Conservation (phyloP, 176 grass and related monocot species). For the Oryza rufipogon region DNA sequence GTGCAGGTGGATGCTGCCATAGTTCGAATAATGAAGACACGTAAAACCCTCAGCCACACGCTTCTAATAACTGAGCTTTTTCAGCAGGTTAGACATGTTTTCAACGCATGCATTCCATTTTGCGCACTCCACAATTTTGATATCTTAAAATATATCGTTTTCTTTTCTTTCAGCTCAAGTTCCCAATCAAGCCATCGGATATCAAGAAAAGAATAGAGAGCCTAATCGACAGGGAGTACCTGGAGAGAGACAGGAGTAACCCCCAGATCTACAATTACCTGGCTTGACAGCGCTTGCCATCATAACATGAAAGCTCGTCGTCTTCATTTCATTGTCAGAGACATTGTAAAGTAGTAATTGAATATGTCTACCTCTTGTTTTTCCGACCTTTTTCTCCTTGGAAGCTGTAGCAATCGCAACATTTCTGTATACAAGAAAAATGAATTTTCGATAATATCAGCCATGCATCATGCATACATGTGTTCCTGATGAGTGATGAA, state of each 20-base stretch:
- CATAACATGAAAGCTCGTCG: background rate
- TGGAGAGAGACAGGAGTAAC: slow-evolving; percentile 95
- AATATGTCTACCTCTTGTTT: slow-evolving; percentile 34
- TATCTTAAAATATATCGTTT: background rate
- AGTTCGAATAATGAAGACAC: slow-evolving; percentile 98
- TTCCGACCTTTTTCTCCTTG: slow-evolving; percentile 36
- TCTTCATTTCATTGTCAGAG: slow-evolving; percentile 30
- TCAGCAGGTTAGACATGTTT: slow-evolving; percentile 66
- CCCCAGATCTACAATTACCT: slow-evolving; percentile 99
- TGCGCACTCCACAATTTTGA: background rate
- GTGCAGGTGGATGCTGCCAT: slow-evolving; percentile 94
- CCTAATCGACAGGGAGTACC: slow-evolving; percentile 92
- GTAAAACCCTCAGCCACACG: slow-evolving; percentile 96
- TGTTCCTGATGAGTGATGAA: background rate
- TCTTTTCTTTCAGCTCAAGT: slow-evolving; percentile 80
- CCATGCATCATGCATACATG: slow-evolving; percentile 19
- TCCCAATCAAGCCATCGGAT: slow-evolving; percentile 94
- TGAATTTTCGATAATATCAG: slow-evolving; percentile 39
- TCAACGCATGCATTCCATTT: slow-evolving; percentile 2
- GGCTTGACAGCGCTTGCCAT: slow-evolving; percentile 59
- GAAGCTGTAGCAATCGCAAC: slow-evolving; percentile 37
- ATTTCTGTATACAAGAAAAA: slow-evolving; percentile 41
- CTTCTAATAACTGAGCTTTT: slow-evolving; percentile 99
- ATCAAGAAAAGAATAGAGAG: slow-evolving; percentile 99
- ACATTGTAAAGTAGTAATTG: slow-evolving; percentile 61